Conservation (phyloP, 306 rosid genomes). For the Pueraria montana region DNA sequence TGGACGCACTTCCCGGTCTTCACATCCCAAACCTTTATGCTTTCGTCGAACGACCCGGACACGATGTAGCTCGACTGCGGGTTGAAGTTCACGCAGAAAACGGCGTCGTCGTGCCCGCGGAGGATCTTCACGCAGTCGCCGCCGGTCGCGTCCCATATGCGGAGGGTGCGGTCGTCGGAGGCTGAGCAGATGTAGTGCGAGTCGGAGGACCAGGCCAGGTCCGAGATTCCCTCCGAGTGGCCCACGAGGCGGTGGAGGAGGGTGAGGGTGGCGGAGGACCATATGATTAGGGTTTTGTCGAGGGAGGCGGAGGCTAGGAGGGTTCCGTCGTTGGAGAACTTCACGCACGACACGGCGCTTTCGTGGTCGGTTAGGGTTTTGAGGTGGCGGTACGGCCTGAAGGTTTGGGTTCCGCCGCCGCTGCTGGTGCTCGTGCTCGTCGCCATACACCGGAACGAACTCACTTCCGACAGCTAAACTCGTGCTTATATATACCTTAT, state of each 20-base stretch:
- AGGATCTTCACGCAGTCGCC: constrained; percentile 87
- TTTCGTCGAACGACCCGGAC: constrained; percentile 91
- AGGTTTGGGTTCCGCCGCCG: constrained; percentile 53
- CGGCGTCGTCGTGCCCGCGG: constrained; percentile 75
- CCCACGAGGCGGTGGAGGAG: constrained; percentile 79
- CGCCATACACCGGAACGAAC: constrained; percentile 38
- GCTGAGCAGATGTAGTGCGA: constrained; percentile 97
- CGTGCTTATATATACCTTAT: not conserved
- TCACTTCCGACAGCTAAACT: not conserved
- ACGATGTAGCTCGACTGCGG: constrained; percentile 84
- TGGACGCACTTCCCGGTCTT: constrained; percentile 86
- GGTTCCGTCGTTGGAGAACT: constrained; percentile 84
- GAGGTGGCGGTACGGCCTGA: constrained; percentile 80
- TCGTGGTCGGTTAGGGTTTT: constrained; percentile 77
- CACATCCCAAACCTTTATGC: constrained; percentile 90
- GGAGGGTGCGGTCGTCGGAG: constrained; percentile 90
- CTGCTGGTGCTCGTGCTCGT: constrained; percentile 55
- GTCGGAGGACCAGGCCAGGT: constrained; percentile 93
- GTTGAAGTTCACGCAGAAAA: constrained; percentile 91
- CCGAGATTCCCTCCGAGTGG: constrained; percentile 85
- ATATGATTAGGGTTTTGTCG: constrained; percentile 84
- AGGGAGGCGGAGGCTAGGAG: constrained; percentile 84
- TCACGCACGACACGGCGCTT: constrained; percentile 80
- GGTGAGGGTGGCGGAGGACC: constrained; percentile 70
- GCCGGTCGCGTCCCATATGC: constrained; percentile 86